These are phyloP conservation scores for Trichoderma sp. DNA, from an alignment of 2,329 filamentous ascomycete genomes.

Conservation along the genomic window DNA sequence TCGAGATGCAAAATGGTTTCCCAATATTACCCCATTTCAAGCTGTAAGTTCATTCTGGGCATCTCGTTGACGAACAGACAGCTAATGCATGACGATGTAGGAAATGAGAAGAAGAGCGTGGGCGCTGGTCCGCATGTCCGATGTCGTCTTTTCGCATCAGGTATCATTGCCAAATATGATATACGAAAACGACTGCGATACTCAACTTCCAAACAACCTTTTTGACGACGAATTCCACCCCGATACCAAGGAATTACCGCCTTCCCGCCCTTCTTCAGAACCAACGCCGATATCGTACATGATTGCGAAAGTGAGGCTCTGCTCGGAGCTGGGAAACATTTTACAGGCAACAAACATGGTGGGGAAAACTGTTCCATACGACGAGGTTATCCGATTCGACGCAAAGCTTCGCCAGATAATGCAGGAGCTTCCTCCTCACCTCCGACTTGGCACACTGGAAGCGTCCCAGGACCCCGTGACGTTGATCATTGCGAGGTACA, in stretches of 20 bases:
- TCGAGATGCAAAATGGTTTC: constrained; percentile 71
- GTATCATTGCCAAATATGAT: constrained; percentile 66
- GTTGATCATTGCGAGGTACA: constrained; percentile 80
- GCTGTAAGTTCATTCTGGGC: constrained; percentile 46
- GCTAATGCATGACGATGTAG: constrained; percentile 29
- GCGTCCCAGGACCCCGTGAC: constrained; percentile 77
- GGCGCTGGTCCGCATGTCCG: constrained; percentile 69
- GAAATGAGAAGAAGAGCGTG: constrained; percentile 70
- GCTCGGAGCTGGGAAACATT: constrained; percentile 67
- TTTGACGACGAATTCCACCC: constrained; percentile 78
- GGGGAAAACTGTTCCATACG: constrained; percentile 55
- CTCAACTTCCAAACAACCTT: constrained; percentile 70
- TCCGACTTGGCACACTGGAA: constrained; percentile 72
- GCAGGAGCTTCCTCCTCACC: constrained; percentile 71
- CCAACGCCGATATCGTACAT: constrained; percentile 76
- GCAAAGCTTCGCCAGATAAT: constrained; percentile 58
- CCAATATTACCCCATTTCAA: constrained; percentile 68
- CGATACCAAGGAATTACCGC: constrained; percentile 63
- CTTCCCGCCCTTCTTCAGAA: constrained; percentile 63
- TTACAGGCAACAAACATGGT: constrained; percentile 61
- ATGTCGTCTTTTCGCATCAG: constrained; percentile 76
- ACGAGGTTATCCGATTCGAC: constrained; percentile 63
- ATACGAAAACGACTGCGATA: constrained; percentile 70
- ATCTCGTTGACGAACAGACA: background rate
- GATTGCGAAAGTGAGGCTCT: constrained; percentile 68